Evolutionary conservation across 805 yeast species (phyloP), one percentile per base, ranked within the genome.

Genomic region (Candida ficus): DNA sequence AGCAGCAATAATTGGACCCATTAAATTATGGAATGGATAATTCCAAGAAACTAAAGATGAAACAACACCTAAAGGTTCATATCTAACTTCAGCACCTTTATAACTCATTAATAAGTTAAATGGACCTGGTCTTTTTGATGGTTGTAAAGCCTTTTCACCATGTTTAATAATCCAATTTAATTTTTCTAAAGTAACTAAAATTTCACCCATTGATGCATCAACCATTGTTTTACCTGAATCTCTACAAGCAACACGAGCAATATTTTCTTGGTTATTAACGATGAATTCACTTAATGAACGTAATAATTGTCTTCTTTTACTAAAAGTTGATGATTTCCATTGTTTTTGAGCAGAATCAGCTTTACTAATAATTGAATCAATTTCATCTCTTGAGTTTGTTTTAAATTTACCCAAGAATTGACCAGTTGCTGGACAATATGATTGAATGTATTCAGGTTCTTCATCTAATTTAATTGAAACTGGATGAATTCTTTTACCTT

Each of bases 391-490:
- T n/a, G 82, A 64, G 42, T 78, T 75, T 2, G 87, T 79, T 36
- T 71, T 65, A 51, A 80, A 81, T 18, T 79, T 70, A 1, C 96
- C 98, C 48, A 91, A 67, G 46, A 67, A 80, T 62, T 88, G 96
- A 26, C 96, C 95, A 0, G 98, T 93, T 0, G 98, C 96, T 4
- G 99, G 99, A 64, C 99, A 91, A 60, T 86, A 83, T 45, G 90
- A 78, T 56, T 87, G 90, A 46, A 91, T 85, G 48, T 63, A 68
- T 17, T 66, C 70, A 3, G 91, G 85, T 39, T 83, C 89, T 19
- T 73, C 74, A 2, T 73, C 71, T 42, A 76, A 75, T 35, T 66
- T 65, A 4, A 86, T 68, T 12, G 78, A 66, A 12, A 83, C 73
- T 0, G 88, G 81, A 38, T 76, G 74, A 26, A 87, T 67, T 38